Conservation (phyloP, 176 grass and related monocot genomes). For the Juncus effusus region DNA sequence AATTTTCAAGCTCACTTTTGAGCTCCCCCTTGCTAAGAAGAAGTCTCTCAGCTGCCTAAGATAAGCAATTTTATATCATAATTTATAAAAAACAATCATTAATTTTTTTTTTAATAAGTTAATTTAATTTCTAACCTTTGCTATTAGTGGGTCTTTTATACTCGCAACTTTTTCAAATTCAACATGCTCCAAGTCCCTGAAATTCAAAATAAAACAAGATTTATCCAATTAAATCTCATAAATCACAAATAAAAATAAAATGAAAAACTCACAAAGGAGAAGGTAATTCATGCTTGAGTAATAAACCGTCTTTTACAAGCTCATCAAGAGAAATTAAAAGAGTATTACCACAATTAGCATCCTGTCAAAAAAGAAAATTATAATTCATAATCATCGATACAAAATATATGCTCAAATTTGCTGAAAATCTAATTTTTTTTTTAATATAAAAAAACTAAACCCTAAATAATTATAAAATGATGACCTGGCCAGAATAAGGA, state of each 20-base stretch:
- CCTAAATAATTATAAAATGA: too few relatives aligned
- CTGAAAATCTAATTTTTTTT: too few relatives aligned
- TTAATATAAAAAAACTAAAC: too few relatives aligned
- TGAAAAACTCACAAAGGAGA: constrained; percentile 49
- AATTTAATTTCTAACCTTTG: constrained; percentile 51
- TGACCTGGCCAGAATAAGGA: constrained; percentile 90
- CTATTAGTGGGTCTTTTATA: constrained; percentile 78
- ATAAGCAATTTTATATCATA: constrained; percentile 31
- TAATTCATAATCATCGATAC: too few relatives aligned
- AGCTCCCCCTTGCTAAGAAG: constrained; percentile 60
- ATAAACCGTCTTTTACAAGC: constrained; percentile 84
- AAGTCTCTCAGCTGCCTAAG: constrained; percentile 93
- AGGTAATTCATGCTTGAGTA: constrained; percentile 80
- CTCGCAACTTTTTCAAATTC: constrained; percentile 72
- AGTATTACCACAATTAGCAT: constrained; percentile 90
- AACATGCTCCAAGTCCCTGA: constrained; percentile 57
- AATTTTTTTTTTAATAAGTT: constrained; percentile 2
- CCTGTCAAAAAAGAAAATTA: constrained; percentile 36
- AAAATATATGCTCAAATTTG: too few relatives aligned
- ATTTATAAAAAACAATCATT: constrained; percentile 24
- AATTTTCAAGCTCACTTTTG: constrained; percentile 58
- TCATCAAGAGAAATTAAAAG: constrained; percentile 90
- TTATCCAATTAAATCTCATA: constrained; percentile 13
- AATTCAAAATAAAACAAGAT: constrained; percentile 29
- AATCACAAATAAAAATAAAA: constrained; percentile 4